Percentiles rank a stretch among this genome's conserved stretches.
Evolutionary conservation across 2,329 filamentous ascomycete genomes (phyloP).

Genomic region (Fusarium floridanum): DNA sequence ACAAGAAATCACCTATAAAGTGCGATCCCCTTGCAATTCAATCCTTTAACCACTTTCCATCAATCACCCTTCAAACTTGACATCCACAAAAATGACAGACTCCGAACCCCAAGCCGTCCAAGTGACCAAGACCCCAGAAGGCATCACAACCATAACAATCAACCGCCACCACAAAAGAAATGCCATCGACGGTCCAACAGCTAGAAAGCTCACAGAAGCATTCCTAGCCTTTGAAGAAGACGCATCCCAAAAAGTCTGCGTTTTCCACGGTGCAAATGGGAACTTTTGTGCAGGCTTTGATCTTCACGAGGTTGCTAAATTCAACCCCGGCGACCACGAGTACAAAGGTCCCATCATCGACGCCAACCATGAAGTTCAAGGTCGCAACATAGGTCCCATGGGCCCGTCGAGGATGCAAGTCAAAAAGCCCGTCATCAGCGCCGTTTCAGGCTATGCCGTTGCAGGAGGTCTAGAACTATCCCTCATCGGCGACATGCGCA

Average conservation of each 20-base stretch:
- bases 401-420: neutral
- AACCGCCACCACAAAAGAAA: slow-evolving; percentile 64
- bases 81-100: neutral
- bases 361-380: neutral
- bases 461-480: neutral
- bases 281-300: neutral
- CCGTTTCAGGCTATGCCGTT: neutral
- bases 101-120: slow-evolving; percentile 27
- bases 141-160: slow-evolving; percentile 68
- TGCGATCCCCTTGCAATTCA: neutral
- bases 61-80: neutral
- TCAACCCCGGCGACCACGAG: neutral
- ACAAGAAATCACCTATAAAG: neutral
- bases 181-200: slow-evolving; percentile 64
- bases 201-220: slow-evolving; percentile 59
- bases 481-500: slow-evolving; percentile 58
- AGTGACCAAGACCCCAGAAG: slow-evolving; percentile 46
- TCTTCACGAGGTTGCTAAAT: neutral
- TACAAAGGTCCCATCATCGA: neutral
- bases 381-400: neutral
- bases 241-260: slow-evolving; percentile 41
- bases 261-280: neutral
- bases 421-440: slow-evolving; percentile 1
- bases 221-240: slow-evolving; percentile 65
- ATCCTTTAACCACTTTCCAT: neutral